These are phyloP conservation scores for Tolypocladium cylindrosporum DNA, from an alignment of 2,329 filamentous ascomycete species.

Conservation along the genomic window DNA sequence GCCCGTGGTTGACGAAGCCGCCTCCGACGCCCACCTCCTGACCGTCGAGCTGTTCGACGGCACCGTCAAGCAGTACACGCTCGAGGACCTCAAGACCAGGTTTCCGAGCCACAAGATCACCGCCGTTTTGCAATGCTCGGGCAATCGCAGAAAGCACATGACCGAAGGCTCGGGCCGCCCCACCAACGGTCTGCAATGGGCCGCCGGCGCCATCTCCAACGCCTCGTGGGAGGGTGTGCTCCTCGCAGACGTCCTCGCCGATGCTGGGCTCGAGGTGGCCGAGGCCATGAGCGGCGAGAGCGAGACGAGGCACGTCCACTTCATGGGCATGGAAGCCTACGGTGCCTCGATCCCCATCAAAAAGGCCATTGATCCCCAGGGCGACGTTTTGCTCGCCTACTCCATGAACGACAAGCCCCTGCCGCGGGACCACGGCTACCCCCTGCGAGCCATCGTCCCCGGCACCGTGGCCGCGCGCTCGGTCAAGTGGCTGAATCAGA, in stretches of 20 bases:
- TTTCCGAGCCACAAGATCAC: slow-evolving; percentile 43
- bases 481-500: slow-evolving; percentile 59
- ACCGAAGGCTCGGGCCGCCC: slow-evolving; percentile 30
- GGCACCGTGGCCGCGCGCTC: slow-evolving; percentile 57
- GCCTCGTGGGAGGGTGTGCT: slow-evolving; percentile 48
- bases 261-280: slow-evolving; percentile 40
- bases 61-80: slow-evolving; percentile 38
- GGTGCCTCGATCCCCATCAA: slow-evolving; percentile 50
- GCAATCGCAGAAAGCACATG: slow-evolving; percentile 51
- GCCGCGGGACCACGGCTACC: slow-evolving; percentile 56
- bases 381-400: slow-evolving; percentile 57
- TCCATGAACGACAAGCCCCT: slow-evolving; percentile 57
- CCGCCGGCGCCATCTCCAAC: slow-evolving; percentile 48
- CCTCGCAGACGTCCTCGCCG: slow-evolving; percentile 43
- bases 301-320: slow-evolving; percentile 42
- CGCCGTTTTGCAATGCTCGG: slow-evolving; percentile 49
- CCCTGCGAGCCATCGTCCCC: slow-evolving; percentile 51
- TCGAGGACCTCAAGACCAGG: slow-evolving; percentile 40
- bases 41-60: slow-evolving; percentile 48
- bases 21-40: slow-evolving; percentile 31
- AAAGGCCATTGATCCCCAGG: slow-evolving; percentile 46
- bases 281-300: slow-evolving; percentile 24
- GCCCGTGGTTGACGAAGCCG: slow-evolving; percentile 30
- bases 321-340: slow-evolving; percentile 50
- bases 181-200: slow-evolving; percentile 51